Base-by-base conservation (phyloP, 2,329 filamentous ascomycete genomes). In the Aspergillus sojae region DNA sequence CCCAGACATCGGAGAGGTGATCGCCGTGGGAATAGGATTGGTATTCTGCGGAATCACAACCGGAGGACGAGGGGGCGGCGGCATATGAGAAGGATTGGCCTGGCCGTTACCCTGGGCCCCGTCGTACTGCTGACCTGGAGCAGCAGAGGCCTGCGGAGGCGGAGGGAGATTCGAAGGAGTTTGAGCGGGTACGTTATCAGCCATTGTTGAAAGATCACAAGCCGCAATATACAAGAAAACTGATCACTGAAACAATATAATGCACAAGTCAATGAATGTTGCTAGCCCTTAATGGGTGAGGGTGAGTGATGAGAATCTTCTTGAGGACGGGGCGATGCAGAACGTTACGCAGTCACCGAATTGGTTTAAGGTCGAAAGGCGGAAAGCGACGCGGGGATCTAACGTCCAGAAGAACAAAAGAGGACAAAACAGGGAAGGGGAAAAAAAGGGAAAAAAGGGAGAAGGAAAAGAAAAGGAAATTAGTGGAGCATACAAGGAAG, bases 11-110 rank as follows among this genome's bases (percentile, higher is more conserved):
- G 93, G 93, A 63, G 93, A 97, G 67, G 91, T 93, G 74, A 97
- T 94, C 67, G 93, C 92, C 34, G 93, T 96, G 56, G 94, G 94
- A 74, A 97, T 95, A 54, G 94, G 92, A 75, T 97, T 97, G 76
- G 88, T 97, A 83, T 97, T 98, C 81, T 95, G 93, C 32, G 94
- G 94, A 75, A 98, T 98, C 78, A 90, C 88, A 69, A 91, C 86
- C 60, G 89, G 88, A 53, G 96, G 91, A 65, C 97, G 89, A 70
- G 94, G 91, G 66, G 93, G 93, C 62, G 94, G 94, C 63, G 92
- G 91, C 91, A 97, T 94, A 79, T 95, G 91, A 69, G 86, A 81
- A 67, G 88, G 85, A 76, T 89, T 89, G 68, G 84, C 81, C 81
- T 92, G 90, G 70, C 85, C 86, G 75, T 90, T 90, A 71, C 79